These are phyloP conservation scores for Microsporum audouinii DNA, from an alignment of 2,329 filamentous ascomycete species.

Conservation along the genomic window DNA sequence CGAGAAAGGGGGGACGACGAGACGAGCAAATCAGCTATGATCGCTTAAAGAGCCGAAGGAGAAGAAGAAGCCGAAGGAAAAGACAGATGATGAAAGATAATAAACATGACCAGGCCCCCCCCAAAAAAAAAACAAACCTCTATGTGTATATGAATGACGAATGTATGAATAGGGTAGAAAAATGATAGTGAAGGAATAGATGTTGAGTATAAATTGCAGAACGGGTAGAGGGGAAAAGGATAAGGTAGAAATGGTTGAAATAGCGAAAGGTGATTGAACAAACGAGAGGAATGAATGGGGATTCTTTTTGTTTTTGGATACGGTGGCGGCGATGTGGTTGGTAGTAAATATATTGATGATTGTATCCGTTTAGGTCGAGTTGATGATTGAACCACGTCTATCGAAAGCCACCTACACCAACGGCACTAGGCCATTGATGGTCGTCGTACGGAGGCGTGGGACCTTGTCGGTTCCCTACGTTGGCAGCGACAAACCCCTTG, in stretches of 20 bases:
- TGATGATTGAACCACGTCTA: conserved; percentile 38
- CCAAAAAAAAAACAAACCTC: background rate
- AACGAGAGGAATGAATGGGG: conserved; percentile 11
- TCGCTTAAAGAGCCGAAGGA: background rate
- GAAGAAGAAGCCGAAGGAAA: background rate
- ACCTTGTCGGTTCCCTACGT: conserved; percentile 59
- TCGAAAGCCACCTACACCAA: conserved; percentile 65
- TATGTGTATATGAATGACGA: conserved; percentile 3
- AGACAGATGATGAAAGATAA: background rate
- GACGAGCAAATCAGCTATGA: conserved; percentile 3
- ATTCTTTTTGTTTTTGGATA: background rate
- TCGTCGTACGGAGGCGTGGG: conserved; percentile 94
- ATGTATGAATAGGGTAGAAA: background rate
- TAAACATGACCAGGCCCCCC: background rate
- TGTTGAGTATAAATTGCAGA: background rate
- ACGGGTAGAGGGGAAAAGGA: conserved; percentile 1
- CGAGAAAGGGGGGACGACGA: background rate
- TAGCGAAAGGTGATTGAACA: conserved; percentile 4
- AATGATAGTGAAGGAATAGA: background rate
- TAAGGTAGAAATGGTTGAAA: background rate
- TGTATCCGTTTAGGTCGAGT: conserved; percentile 23
- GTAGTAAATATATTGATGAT: background rate
- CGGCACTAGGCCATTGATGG: conserved; percentile 76
- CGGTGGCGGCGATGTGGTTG: conserved; percentile 14
- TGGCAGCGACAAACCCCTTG: conserved; percentile 48